Evolutionary conservation across 768 basidiomycete species (phyloP), one percentile per base, ranked within the genome.

Genomic region (Tricholoma bakamatsutake): DNA sequence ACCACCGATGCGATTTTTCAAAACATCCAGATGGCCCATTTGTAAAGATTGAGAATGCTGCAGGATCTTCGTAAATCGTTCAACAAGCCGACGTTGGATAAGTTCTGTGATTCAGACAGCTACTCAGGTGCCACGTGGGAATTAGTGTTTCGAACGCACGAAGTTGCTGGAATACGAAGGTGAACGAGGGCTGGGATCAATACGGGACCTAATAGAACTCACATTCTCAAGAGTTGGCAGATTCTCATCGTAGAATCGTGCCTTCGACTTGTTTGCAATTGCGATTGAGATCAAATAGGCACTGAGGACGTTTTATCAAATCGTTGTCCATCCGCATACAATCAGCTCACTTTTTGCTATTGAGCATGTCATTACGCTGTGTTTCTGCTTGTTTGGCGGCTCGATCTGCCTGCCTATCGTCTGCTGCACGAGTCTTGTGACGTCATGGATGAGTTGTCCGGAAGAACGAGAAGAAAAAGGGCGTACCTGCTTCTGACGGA

Each of bases 401-500:
- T 33, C 88, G 80, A 53, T 87, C 88, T 31, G 87, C 84, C 56
- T 91, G 89, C 46, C 78, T 82, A 65, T 93, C 90, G 62, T 90
- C 88, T 39, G 75, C 74, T 42, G 81, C 80, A 55, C 85, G 82
- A 50, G 76, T 81, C 88, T 35, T 90, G 61, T 24, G 50, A 54
- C 37, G 21, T 52, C 21, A 55, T 53, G 50, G 40, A 39, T 45
- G 5, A 34, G 52, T 37, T 21, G 40, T 48, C 33, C 42, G 58
- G 24, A 39, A 59, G 39, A 39, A 54, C 35, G 56, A 57, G 40
- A 43, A 39, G 18, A 56, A 50, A n/a, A 49, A 35, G 53, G 50
- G 27, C 62, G 15, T 65, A 80, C 90, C 81, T 92, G 90, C 70
- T 91, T 93, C 75, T 90, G 88, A 49, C 87, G 84, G 62, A 82